Evolutionary conservation across 805 yeast genomes (phyloP).

Genomic region (Blastobotrys muscicola): DNA sequence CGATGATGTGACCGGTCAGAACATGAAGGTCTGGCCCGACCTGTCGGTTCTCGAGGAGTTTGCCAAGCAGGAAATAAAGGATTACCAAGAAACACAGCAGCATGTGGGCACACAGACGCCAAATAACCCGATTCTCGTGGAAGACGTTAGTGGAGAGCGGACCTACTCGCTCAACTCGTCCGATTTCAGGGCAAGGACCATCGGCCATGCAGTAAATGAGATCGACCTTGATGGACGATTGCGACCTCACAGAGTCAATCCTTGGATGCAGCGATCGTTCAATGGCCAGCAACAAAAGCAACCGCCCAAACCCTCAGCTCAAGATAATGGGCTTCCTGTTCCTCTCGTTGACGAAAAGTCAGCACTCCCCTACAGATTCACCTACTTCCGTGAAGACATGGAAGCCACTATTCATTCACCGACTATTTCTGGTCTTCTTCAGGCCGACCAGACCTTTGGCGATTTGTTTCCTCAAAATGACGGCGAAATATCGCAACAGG

Average conservation of each 20-base stretch:
- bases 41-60: constrained; percentile 64
- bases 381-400: constrained; percentile 85
- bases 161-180: constrained; percentile 5
- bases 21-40: constrained; percentile 70
- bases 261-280: constrained; percentile 43
- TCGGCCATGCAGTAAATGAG: constrained; percentile 33
- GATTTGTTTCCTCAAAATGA: constrained; percentile 43
- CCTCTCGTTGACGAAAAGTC: constrained; percentile 27
- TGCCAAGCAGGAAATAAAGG: constrained; percentile 55
- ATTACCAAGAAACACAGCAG: constrained; percentile 25
- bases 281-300: neutral
- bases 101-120: constrained; percentile 13
- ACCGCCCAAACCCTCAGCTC: constrained; percentile 1
- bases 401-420: constrained; percentile 88
- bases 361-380: constrained; percentile 62
- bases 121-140: constrained; percentile 12
- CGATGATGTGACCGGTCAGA: constrained; percentile 20
- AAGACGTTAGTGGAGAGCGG: constrained; percentile 10
- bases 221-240: constrained; percentile 47
- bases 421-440: constrained; percentile 69
- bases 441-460: constrained; percentile 49
- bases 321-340: constrained; percentile 11
- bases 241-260: constrained; percentile 65
- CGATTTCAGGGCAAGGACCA: neutral
- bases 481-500: neutral